Evolutionary conservation across 2,329 filamentous ascomycete species (phyloP), one percentile per base, ranked within the genome.

Genomic region (Exophiala alcalophila): DNA sequence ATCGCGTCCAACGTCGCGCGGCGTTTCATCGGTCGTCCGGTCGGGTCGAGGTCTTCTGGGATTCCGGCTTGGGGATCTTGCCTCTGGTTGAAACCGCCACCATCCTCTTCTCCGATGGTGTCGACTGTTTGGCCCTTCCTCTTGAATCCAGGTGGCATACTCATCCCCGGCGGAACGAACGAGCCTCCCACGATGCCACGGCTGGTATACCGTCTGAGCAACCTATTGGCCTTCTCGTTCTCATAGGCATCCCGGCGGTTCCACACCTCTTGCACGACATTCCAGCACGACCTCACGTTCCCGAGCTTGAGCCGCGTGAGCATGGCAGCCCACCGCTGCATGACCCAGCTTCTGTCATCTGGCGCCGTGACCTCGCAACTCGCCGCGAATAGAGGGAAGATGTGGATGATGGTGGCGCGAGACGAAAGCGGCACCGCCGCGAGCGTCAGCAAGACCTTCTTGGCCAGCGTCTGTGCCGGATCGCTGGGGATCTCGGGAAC

Each of bases 231-330:
- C 26, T 66, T 70, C 29, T 69, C 69, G 18, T 56, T 57, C 36
- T 68, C 69, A 50, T 72, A 72, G 4, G 62, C 66, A 56, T 86
- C 82, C 21, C 80, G 71, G 9, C 82, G 73, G 19, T 62, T 61
- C 82, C 83, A 86, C 0, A 85, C 80, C 58, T 84, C 81, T 45
- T 75, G 73, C 15, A 80, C 74, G 5, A 86, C 78, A 30, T 81
- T 75, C 49, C 77, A 67, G 47, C 79, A 83, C 18, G 79, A 76
- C 56, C 84, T 80, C 31, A 85, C 73, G 33, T 83, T 80, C 11
- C 81, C 81, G 30, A 85, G 78, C 61, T 78, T 78, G 66, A 85
- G 75, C 19, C 81, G 71, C 14, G 67, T 64, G 37, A 72, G 71
- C 69, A 86, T 81, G 3, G 72, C 66, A 4, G 65, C 62, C 82